Conservation (phyloP, 2,329 filamentous ascomycete species). For the Chaetomiaceae sp. region DNA sequence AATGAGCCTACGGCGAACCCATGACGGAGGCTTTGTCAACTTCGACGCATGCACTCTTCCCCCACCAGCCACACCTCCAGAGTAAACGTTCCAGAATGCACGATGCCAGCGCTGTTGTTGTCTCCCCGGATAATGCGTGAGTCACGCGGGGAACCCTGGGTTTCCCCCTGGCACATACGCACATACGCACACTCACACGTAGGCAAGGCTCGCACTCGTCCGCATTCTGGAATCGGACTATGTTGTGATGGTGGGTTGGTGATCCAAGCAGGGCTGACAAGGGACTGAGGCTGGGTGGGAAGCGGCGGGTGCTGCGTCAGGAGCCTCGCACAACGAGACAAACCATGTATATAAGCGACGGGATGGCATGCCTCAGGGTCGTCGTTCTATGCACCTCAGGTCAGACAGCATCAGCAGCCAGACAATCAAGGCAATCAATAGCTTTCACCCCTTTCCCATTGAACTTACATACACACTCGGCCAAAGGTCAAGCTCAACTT, state of each 20-base stretch:
- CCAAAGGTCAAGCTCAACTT: neutral
- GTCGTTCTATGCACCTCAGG: neutral
- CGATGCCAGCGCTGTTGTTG: no score
- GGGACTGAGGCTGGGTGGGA: no score
- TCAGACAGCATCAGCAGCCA: slow-evolving; percentile 4
- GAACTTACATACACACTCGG: no score
- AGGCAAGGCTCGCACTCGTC: neutral
- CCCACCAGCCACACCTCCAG: neutral
- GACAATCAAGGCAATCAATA: neutral
- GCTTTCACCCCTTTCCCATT: no score
- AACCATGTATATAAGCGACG: slow-evolving; percentile 11
- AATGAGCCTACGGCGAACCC: neutral
- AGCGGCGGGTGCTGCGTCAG: neutral
- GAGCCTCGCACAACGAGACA: neutral
- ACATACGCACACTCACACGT: neutral
- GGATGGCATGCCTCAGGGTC: neutral
- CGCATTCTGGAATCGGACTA: neutral
- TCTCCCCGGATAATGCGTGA: no score
- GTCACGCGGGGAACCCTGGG: neutral
- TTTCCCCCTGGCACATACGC: neutral
- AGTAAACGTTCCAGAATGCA: neutral
- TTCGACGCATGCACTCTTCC: neutral
- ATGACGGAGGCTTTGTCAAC: neutral
- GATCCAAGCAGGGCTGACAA: no score
- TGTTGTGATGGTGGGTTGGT: neutral